Percentiles rank a stretch among this genome's conserved stretches.
These are phyloP conservation scores for Yamadazyma akitaensis DNA, from an alignment of 805 yeast species.

Conservation along the genomic window DNA sequence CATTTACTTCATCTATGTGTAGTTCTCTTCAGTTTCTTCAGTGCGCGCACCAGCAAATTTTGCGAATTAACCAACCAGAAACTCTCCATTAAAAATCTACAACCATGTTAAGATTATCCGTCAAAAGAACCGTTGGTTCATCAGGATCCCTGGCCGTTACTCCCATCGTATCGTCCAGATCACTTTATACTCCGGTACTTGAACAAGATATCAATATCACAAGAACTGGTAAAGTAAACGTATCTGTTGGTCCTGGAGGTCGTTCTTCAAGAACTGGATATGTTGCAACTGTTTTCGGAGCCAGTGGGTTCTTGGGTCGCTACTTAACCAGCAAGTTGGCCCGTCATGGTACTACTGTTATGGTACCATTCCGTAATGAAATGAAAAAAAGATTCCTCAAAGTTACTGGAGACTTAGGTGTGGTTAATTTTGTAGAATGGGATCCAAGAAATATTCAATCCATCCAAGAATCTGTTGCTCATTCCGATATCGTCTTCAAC, in stretches of 20 bases:
- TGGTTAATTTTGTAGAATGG: slow-evolving; percentile 77
- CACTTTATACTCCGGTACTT: slow-evolving; percentile 39
- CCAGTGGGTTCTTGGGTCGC: slow-evolving; percentile 75
- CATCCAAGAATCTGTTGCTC: slow-evolving; percentile 71
- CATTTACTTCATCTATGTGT: not conserved
- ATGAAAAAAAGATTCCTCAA: slow-evolving; percentile 73
- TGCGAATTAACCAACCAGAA: slow-evolving; percentile 30
- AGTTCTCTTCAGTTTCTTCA: slow-evolving; percentile 1
- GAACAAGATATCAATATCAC: slow-evolving; percentile 69
- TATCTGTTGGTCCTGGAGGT: slow-evolving; percentile 76
- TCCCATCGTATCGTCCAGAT: slow-evolving; percentile 20
- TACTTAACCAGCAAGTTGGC: slow-evolving; percentile 70
- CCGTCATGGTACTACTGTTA: slow-evolving; percentile 73
- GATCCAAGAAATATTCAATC: slow-evolving; percentile 76
- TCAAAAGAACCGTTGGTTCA: slow-evolving; percentile 5
- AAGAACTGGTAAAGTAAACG: slow-evolving; percentile 67
- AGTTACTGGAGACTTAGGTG: slow-evolving; percentile 84
- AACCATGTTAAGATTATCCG: slow-evolving; percentile 7
- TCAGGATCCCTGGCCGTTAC: not conserved
- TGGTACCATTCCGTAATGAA: slow-evolving; percentile 81
- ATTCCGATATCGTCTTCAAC: slow-evolving; percentile 80
- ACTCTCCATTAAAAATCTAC: slow-evolving; percentile 9
- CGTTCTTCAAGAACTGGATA: slow-evolving; percentile 83
- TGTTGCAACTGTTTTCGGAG: slow-evolving; percentile 87
- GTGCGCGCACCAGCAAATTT: slow-evolving; percentile 10